A percentile compares a stretch with the other conserved stretches of the same genome.
These are phyloP conservation scores for Paramyrothecium sp. DNA, from an alignment of 2,329 filamentous ascomycete species.

Conservation along the genomic window DNA sequence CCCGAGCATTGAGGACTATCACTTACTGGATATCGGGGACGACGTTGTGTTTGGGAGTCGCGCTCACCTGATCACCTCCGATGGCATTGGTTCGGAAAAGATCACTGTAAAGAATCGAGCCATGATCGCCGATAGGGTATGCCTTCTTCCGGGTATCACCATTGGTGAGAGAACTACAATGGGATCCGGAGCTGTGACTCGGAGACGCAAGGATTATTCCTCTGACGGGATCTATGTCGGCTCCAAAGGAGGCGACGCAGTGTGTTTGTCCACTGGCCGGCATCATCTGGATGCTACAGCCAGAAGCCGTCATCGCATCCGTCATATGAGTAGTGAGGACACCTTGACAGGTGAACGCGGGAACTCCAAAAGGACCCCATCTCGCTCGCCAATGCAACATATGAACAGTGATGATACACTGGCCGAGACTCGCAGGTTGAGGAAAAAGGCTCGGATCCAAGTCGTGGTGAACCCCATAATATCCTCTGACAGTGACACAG, in stretches of 20 bases:
- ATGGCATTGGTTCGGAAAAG: constrained; percentile 45
- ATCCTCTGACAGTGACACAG: constrained; percentile 15
- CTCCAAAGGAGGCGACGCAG: constrained; percentile 47
- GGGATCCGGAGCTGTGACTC: constrained; percentile 52
- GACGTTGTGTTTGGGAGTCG: constrained; percentile 59
- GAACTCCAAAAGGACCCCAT: constrained; percentile 6
- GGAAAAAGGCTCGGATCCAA: constrained; percentile 5
- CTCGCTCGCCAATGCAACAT: constrained; percentile 11
- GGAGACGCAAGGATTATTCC: constrained; percentile 41
- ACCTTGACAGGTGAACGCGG: constrained; percentile 12
- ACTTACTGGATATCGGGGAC: constrained; percentile 53
- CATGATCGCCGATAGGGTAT: constrained; percentile 57
- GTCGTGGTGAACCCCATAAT: constrained; percentile 4
- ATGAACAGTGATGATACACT: constrained; percentile 23
- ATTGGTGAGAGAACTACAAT: constrained; percentile 48
- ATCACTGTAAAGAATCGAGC: constrained; percentile 46
- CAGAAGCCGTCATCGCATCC: constrained; percentile 4
- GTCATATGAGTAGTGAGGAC: constrained; percentile 16
- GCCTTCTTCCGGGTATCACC: constrained; percentile 48
- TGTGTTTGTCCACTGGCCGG: constrained; percentile 34
- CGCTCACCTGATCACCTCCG: constrained; percentile 51
- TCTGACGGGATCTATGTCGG: constrained; percentile 49
- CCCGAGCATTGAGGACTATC: constrained; percentile 51
- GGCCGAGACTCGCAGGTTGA: constrained; percentile 8
- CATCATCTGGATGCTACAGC: neutral